Evolutionary conservation across 192 early-diverging fungal genomes (phyloP).

Genomic region (Backusella luteola): DNA sequence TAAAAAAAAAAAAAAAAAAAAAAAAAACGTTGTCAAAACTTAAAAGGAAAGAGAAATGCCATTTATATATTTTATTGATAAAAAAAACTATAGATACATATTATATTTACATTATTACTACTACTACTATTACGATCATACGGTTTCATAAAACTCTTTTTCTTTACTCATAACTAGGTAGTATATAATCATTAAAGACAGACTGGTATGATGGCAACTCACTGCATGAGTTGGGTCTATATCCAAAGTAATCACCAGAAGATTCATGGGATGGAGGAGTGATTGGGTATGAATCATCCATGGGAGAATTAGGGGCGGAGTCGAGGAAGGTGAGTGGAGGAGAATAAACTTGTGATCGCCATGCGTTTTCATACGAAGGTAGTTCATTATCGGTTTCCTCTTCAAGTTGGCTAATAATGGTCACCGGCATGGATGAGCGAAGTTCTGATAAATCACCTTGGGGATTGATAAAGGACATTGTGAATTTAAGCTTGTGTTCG

Average conservation of each 20-base stretch:
- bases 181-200: not conserved
- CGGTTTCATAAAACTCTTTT: not conserved
- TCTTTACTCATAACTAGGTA: conserved; percentile 1
- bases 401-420: conserved; percentile 15
- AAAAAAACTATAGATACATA: not conserved
- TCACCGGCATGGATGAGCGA: conserved; percentile 29
- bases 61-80: not conserved
- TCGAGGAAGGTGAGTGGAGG: not conserved
- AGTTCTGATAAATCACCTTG: conserved; percentile 36
- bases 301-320: conserved; percentile 8
- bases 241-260: not conserved
- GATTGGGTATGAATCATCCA: not conserved
- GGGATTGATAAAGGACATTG: conserved; percentile 23
- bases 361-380: conserved; percentile 39
- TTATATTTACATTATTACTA: not conserved
- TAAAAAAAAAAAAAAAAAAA: not conserved
- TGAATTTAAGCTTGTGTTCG: conserved; percentile 38
- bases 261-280: conserved; percentile 5
- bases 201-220: conserved; percentile 5
- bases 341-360: conserved; percentile 22
- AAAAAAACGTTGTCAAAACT: not conserved
- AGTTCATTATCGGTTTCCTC: conserved; percentile 26
- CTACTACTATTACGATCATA: no score
- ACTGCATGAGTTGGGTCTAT: not conserved
- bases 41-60: not conserved